These are phyloP conservation scores for Pythium insidiosum DNA, from an alignment of 352 stramenopile genomes.

Conservation along the genomic window DNA sequence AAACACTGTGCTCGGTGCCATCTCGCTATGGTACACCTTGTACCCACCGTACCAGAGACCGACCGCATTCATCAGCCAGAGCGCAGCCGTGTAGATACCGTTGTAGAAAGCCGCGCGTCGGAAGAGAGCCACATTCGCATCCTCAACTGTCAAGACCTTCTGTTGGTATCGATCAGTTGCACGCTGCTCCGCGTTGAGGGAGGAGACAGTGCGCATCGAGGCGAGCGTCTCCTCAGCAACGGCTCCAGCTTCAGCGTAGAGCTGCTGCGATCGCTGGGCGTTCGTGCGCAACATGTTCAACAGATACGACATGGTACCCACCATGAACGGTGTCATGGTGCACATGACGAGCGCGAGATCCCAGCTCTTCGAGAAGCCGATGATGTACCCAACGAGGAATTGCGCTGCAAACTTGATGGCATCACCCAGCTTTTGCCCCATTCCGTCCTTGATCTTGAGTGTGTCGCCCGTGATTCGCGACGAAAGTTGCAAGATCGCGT, in stretches of 20 bases:
- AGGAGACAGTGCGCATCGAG: constrained; percentile 55
- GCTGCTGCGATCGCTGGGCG: constrained; percentile 21
- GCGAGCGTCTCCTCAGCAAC: constrained; percentile 51
- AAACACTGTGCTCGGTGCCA: constrained; percentile 27
- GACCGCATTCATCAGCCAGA: constrained; percentile 36
- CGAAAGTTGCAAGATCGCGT: constrained; percentile 32
- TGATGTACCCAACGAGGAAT: constrained; percentile 31
- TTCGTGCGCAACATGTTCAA: constrained; percentile 17
- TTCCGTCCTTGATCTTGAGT: constrained; percentile 49
- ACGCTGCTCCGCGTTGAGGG: constrained; percentile 29
- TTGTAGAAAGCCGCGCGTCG: constrained; percentile 17
- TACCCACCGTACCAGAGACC: constrained; percentile 50
- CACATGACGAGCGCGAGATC: constrained; percentile 39
- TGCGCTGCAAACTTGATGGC: constrained; percentile 22
- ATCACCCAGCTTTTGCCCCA: constrained; percentile 49
- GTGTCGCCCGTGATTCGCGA: constrained; percentile 37
- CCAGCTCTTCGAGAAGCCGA: constrained; percentile 39
- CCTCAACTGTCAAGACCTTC: constrained; percentile 19
- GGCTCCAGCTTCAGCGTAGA: constrained; percentile 39
- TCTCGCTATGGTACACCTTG: constrained; percentile 23
- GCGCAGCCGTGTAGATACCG: constrained; percentile 24
- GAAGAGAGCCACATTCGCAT: constrained; percentile 19
- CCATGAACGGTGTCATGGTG: constrained; percentile 33
- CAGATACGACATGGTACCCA: constrained; percentile 24
- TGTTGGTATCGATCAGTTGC: constrained; percentile 29